Percentiles rank a stretch among this genome's conserved stretches.
These are phyloP conservation scores for Hansenula lynferdii DNA, from an alignment of 1,139 yeast species.

Conservation along the genomic window DNA sequence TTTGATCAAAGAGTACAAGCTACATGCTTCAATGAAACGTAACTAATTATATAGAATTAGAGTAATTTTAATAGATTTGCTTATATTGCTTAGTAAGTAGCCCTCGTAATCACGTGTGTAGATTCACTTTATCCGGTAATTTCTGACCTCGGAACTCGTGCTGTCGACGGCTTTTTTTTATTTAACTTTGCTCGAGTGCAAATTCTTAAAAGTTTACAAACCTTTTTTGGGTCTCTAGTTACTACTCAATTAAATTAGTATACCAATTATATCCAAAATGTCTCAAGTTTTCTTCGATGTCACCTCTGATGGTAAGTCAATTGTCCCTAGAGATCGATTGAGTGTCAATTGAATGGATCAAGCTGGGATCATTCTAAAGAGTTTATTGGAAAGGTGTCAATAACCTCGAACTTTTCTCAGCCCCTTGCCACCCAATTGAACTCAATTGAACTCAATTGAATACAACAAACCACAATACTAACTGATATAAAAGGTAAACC, in stretches of 20 bases:
- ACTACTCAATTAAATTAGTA: background rate
- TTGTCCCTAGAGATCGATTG: background rate
- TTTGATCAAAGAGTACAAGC: slow-evolving; percentile 34
- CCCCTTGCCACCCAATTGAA: slow-evolving; percentile 1
- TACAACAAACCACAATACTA: background rate
- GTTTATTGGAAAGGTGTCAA: background rate
- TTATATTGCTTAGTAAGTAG: background rate
- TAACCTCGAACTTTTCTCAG: no score
- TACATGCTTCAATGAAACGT: slow-evolving; percentile 29
- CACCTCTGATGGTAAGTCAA: slow-evolving; percentile 59
- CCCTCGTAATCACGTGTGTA: background rate
- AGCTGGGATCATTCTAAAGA: no score
- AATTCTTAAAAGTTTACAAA: no score
- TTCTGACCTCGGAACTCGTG: background rate
- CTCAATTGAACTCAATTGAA: background rate
- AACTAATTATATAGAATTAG: slow-evolving; percentile 6
- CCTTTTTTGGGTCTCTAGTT: background rate
- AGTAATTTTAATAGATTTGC: no score
- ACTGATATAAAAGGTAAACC: slow-evolving; percentile 30
- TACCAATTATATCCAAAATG: slow-evolving; percentile 29
- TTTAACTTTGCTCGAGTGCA: background rate
- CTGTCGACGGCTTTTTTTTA: background rate
- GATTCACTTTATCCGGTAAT: background rate
- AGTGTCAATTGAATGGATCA: background rate
- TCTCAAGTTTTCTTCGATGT: slow-evolving; percentile 73